phyloP scores from a whole-genome alignment of 768 basidiomycete genomes.

The Sporobolomyces phaffii region DNA sequence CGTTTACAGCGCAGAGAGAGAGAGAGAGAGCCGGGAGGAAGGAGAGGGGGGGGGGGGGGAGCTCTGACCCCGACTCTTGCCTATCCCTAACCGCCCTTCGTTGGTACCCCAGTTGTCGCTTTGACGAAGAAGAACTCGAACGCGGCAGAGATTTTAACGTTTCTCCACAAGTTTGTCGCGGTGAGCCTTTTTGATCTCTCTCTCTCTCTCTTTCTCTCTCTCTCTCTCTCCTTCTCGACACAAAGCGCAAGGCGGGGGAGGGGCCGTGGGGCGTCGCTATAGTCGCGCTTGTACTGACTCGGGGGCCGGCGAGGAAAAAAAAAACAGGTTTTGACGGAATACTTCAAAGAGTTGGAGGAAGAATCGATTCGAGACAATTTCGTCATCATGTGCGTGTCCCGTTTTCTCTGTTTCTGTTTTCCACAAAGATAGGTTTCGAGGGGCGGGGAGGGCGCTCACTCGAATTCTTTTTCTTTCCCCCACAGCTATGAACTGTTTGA shows the following conservation, averaged over 20 bases:
- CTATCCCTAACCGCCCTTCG: not conserved
- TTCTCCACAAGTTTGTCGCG: conserved; percentile 78
- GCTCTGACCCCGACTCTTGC: too few relatives aligned
- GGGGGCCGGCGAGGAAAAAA: too few relatives aligned
- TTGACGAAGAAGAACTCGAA: conserved; percentile 93
- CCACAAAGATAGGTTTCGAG: not conserved
- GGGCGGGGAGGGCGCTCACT: too few relatives aligned
- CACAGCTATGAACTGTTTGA: conserved; percentile 89
- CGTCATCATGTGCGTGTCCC: conserved; percentile 64
- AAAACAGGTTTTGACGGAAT: conserved; percentile 79
- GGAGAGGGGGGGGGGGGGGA: too few relatives aligned
- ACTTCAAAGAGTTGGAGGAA: conserved; percentile 99
- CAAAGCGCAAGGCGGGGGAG: too few relatives aligned
- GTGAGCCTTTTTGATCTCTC: conserved; percentile 40
- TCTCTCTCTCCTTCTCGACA: too few relatives aligned
- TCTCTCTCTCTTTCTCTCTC: not conserved
- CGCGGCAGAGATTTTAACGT: conserved; percentile 90
- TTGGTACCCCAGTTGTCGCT: conserved; percentile 67
- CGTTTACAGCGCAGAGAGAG: not conserved
- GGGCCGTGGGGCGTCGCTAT: too few relatives aligned
- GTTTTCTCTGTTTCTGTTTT: not conserved
- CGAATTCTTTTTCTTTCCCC: not conserved
- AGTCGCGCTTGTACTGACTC: not conserved
- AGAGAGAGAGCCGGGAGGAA: not conserved
- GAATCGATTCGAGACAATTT: conserved; percentile 99